phyloP scores from a whole-genome alignment of 208 protist genomes.

The Crithidia expoeki region DNA sequence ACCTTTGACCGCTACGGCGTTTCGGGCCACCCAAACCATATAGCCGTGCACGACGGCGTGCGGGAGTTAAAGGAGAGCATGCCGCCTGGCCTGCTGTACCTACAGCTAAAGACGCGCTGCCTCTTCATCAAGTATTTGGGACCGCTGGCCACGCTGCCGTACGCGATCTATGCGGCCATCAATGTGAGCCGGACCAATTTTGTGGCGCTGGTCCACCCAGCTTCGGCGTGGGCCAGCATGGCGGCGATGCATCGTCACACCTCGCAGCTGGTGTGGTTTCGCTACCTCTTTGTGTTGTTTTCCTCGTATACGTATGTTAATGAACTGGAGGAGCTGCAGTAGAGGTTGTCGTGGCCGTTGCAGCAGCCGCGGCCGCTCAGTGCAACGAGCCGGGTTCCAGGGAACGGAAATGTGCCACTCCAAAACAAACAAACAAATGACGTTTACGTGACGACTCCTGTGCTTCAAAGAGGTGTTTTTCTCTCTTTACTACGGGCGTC shows the following conservation, averaged over 20 bases:
- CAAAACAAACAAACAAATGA: too few relatives aligned
- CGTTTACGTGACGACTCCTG: too few relatives aligned
- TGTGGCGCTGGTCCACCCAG: constrained; percentile 58
- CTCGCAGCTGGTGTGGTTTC: constrained; percentile 97
- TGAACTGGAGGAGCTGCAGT: constrained; percentile 54
- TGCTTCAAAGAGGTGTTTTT: too few relatives aligned
- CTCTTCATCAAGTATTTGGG: constrained; percentile 77
- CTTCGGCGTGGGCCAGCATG: constrained; percentile 52
- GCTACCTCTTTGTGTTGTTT: constrained; percentile 95
- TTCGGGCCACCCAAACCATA: constrained; percentile 96
- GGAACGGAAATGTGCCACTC: too few relatives aligned
- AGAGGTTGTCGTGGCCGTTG: background rate
- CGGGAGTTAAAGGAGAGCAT: constrained; percentile 55
- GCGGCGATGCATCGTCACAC: constrained; percentile 89
- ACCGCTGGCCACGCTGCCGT: constrained; percentile 35
- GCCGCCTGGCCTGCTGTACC: constrained; percentile 76
- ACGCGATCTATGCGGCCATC: constrained; percentile 24
- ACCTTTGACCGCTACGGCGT: constrained; percentile 96
- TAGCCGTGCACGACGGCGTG: constrained; percentile 89
- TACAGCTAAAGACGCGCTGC: constrained; percentile 62
- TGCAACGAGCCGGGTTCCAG: too few relatives aligned
- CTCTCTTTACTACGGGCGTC: too few relatives aligned
- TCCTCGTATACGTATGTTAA: constrained; percentile 96
- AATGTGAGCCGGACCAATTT: constrained; percentile 41
- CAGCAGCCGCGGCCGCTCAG: background rate